These are phyloP conservation scores for Microdochium paspali DNA, from an alignment of 2,329 filamentous ascomycete genomes.

Conservation along the genomic window DNA sequence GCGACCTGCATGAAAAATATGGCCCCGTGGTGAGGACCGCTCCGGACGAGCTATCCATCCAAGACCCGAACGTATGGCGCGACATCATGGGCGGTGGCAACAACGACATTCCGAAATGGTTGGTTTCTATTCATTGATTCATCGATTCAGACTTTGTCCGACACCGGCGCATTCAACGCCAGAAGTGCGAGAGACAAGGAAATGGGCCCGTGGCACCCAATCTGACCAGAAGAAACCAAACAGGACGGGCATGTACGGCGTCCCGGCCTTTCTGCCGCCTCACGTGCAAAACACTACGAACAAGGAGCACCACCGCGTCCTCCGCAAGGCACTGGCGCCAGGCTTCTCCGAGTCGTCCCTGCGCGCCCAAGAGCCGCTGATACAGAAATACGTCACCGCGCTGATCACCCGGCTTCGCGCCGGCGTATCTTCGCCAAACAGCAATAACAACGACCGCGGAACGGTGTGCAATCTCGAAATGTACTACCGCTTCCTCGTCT, in stretches of 20 bases:
- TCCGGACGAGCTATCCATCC: slow-evolving; percentile 32
- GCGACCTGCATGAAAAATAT: slow-evolving; percentile 11
- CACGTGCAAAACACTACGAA: slow-evolving; percentile 12
- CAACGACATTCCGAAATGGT: slow-evolving; percentile 9
- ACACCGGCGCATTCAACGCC: too few species aligned
- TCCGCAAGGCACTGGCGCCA: slow-evolving; percentile 17
- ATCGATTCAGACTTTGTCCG: too few species aligned
- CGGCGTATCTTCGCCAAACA: not conserved
- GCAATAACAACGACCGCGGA: not conserved
- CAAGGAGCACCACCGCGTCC: slow-evolving; percentile 14
- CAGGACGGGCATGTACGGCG: slow-evolving; percentile 9
- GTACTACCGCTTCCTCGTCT: slow-evolving; percentile 6
- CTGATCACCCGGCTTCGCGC: slow-evolving; percentile 10
- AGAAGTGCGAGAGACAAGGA: too few species aligned
- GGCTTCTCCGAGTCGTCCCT: slow-evolving; percentile 22
- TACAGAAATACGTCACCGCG: slow-evolving; percentile 17
- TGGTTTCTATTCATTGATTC: slow-evolving; percentile 10
- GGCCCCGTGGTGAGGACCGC: slow-evolving; percentile 30
- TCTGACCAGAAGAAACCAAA: too few species aligned
- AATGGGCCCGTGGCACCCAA: slow-evolving; percentile 6
- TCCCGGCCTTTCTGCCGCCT: slow-evolving; percentile 7
- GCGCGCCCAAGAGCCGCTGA: slow-evolving; percentile 21
- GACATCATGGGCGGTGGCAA: slow-evolving; percentile 17
- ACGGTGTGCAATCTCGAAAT: not conserved
- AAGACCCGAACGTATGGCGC: slow-evolving; percentile 20